Base-by-base conservation (phyloP, 441 rosid species). In the Kokia cookei region DNA sequence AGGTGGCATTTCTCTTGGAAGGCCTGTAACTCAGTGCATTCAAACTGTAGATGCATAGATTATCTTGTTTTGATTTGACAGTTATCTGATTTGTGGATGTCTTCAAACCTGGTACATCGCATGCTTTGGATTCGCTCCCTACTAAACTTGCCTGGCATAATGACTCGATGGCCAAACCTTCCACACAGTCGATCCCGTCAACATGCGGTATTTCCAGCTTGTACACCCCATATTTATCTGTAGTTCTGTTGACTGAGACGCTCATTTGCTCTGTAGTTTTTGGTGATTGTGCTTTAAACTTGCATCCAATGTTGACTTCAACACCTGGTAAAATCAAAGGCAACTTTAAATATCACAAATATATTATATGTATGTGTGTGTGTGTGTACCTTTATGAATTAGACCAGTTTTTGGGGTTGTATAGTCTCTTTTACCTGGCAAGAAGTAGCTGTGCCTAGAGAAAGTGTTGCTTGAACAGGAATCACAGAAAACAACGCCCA, bases 401-500 rank as follows among this genome's bases (percentile, higher is more conserved):
- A 43, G 19, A 45, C 37, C 70, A 24, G 48, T 13, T 8, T 35
- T 62, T 4, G 13, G 14, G 48, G 13, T 24, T 7, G 48, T n/a
- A 24, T 32, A 5, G 13, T 40, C 17, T 45, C 61, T 48, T 19
- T 37, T 79, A 90, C 94, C 94, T 82, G 88, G 88, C 81, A 88
- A 78, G 85, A 90, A 90, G 73, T 85, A 88, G 82, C 91, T 86
- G 71, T 85, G 86, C 81, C 80, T 81, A 13, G 94, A 85, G 81
- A 88, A 88, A 65, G 79, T 76, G 69, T 79, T 83, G 69, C 65
- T 78, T 35, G 84, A 81, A 55, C 92, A 90, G 3, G 84, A 82
- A 75, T 90, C 92, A 35, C 91, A 90, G 74, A 79, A 90, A 27
- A 88, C 94, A 76, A 78, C 88, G 8, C 91, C 94, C 15, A 83